Percentiles rank a stretch among this genome's conserved stretches.
phyloP scores from a whole-genome alignment of 805 yeast genomes.

The Groenewaldozyma salmanticensis region DNA sequence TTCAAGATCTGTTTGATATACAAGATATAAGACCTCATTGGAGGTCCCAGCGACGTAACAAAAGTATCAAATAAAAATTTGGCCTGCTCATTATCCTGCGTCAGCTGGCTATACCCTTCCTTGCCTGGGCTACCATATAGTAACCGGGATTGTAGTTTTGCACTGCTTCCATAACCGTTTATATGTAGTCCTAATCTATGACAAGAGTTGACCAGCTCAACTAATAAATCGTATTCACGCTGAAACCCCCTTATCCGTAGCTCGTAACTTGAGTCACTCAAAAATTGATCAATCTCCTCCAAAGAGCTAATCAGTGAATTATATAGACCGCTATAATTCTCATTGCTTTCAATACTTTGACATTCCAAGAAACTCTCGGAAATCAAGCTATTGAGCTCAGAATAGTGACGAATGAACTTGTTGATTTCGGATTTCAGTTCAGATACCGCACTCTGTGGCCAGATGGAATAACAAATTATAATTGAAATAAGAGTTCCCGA shows the following conservation, averaged over 20 bases:
- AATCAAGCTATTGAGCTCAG: conserved; percentile 37
- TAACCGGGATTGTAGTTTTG: conserved; percentile 55
- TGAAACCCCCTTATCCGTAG: conserved; percentile 46
- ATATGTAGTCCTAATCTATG: conserved; percentile 44
- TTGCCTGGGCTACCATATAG: conserved; percentile 26
- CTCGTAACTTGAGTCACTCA: conserved; percentile 59
- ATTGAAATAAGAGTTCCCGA: conserved; percentile 54
- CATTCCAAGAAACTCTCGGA: conserved; percentile 43
- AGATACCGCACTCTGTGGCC: conserved; percentile 52
- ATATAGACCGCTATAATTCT: conserved; percentile 25
- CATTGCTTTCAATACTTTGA: conserved; percentile 31
- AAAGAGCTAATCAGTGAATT: conserved; percentile 34
- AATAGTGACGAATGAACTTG: conserved; percentile 42
- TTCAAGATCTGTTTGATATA: conserved; percentile 53
- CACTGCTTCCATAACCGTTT: conserved; percentile 59
- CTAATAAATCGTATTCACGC: conserved; percentile 38
- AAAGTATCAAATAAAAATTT: conserved; percentile 53
- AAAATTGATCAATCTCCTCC: conserved; percentile 29
- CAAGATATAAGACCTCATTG: conserved; percentile 54
- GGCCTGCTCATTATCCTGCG: neutral
- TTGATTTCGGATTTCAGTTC: conserved; percentile 39
- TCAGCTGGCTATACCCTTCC: neutral
- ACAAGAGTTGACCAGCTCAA: conserved; percentile 41
- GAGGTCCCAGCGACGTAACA: conserved; percentile 61
- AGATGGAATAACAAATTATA: conserved; percentile 48